These are phyloP conservation scores for Xerocomellus dryophilus DNA, from an alignment of 768 basidiomycete genomes.

Conservation along the genomic window DNA sequence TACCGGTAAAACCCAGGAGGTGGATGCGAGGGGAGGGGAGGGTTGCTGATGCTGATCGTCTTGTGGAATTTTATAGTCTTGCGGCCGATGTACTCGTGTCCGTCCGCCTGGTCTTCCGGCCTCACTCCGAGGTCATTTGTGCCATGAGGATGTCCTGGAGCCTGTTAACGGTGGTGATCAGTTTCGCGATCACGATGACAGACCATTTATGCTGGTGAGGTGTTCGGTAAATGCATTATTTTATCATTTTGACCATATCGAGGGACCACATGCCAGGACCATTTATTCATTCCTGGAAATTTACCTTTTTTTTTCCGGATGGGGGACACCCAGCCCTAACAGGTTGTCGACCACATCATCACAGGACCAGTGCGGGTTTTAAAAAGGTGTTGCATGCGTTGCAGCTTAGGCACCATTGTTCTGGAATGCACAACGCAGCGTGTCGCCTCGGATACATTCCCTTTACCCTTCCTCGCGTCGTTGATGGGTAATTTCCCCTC, in stretches of 20 bases:
- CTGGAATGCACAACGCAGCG: conserved; percentile 4
- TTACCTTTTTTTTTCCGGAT: conserved; percentile 19
- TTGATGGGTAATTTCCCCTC: conserved; percentile 17
- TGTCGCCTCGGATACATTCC: conserved; percentile 5
- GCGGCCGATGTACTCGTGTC: conserved; percentile 16
- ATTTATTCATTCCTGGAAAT: conserved; percentile 26
- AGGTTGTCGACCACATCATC: conserved; percentile 10
- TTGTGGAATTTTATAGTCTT: conserved; percentile 26
- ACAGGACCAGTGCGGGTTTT: conserved; percentile 2
- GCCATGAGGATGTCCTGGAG: conserved; percentile 23
- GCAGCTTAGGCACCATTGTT: conserved; percentile 9
- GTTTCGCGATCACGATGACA: conserved; percentile 27
- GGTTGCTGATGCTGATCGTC: conserved; percentile 16
- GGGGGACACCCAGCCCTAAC: conserved; percentile 16
- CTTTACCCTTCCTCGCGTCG: conserved; percentile 8
- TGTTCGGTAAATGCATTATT: conserved; percentile 23
- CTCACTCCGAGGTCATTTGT: conserved; percentile 8
- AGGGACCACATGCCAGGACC: conserved; percentile 19
- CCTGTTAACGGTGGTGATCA: conserved; percentile 23
- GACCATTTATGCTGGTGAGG: conserved; percentile 22
- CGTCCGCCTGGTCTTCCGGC: conserved; percentile 9
- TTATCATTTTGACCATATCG: conserved; percentile 28
- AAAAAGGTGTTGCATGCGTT: conserved; percentile 9
- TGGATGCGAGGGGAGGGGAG: conserved; percentile 4
- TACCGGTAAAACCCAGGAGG: conserved; percentile 1